phyloP scores from a whole-genome alignment of 192 early-diverging fungal species.

The Mortierella alpina region DNA sequence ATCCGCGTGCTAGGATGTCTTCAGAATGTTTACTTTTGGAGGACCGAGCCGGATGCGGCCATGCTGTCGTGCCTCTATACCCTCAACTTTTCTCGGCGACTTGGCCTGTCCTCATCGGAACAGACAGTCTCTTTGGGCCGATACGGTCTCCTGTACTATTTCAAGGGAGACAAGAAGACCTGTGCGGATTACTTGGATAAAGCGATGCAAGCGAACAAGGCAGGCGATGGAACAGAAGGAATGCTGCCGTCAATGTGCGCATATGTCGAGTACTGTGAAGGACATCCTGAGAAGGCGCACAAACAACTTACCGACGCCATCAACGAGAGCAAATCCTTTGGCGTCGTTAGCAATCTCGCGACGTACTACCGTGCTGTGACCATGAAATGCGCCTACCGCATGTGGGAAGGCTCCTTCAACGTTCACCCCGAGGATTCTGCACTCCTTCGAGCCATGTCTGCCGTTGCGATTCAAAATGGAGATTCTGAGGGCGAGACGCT shows the following conservation, averaged over 20 bases:
- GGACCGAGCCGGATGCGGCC: constrained; percentile 12
- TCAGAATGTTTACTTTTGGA: constrained; percentile 42
- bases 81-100: constrained; percentile 15
- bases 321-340: constrained; percentile 47
- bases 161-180: constrained; percentile 49
- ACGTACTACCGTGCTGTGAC: constrained; percentile 58
- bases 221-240: constrained; percentile 41
- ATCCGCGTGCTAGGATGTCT: constrained; percentile 30
- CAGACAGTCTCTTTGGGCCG: constrained; percentile 54
- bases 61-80: constrained; percentile 32
- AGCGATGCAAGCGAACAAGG: constrained; percentile 25
- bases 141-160: constrained; percentile 52
- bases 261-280: constrained; percentile 56
- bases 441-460: constrained; percentile 50
- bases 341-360: constrained; percentile 55
- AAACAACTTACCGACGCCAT: constrained; percentile 50
- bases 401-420: constrained; percentile 59
- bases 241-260: constrained; percentile 53
- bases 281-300: constrained; percentile 43
- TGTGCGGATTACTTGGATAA: constrained; percentile 52
- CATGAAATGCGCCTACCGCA: constrained; percentile 53
- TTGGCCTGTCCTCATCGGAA: constrained; percentile 24
- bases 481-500: constrained; percentile 60
- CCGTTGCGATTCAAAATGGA: constrained; percentile 56
- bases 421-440: constrained; percentile 40